phyloP scores from a whole-genome alignment of 2,329 filamentous ascomycete species.

The Aspergillus viridinutans region DNA sequence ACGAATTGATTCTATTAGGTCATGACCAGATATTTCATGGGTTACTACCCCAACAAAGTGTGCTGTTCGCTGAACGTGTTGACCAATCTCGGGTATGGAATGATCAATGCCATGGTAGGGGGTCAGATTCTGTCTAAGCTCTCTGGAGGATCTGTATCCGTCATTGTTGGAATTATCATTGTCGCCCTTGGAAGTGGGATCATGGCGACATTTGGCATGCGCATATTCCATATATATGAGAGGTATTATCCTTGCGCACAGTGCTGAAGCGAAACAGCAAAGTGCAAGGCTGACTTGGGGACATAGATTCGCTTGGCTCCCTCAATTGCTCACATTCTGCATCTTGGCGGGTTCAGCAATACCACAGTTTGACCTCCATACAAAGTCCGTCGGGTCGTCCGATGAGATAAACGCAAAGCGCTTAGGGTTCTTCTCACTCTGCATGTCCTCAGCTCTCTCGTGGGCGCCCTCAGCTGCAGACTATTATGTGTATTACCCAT shows the following conservation, averaged over 20 bases:
- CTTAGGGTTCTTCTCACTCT: conserved; percentile 35
- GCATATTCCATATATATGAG: conserved; percentile 42
- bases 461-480: conserved; percentile 38
- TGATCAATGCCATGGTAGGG: conserved; percentile 41
- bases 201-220: conserved; percentile 40
- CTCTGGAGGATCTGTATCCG: conserved; percentile 34
- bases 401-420: conserved; percentile 33
- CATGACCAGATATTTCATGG: conserved; percentile 41
- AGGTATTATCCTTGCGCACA: conserved; percentile 22
- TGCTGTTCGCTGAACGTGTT: conserved; percentile 40
- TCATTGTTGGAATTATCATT: conserved; percentile 38
- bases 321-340: conserved; percentile 39
- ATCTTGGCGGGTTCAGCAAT: conserved; percentile 40
- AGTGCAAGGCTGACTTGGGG: background rate
- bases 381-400: conserved; percentile 23
- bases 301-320: conserved; percentile 37
- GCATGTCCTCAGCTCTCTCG: conserved; percentile 32
- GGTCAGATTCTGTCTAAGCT: conserved; percentile 43
- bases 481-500: conserved; percentile 44
- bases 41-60: conserved; percentile 41
- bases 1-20: conserved; percentile 26
- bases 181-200: conserved; percentile 32
- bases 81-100: conserved; percentile 41
- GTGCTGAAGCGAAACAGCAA: background rate
- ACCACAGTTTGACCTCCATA: conserved; percentile 28